Evolutionary conservation across 352 stramenopile species (phyloP), one percentile per base, ranked within the genome.

Genomic region (Globisporangium echinulatum): DNA sequence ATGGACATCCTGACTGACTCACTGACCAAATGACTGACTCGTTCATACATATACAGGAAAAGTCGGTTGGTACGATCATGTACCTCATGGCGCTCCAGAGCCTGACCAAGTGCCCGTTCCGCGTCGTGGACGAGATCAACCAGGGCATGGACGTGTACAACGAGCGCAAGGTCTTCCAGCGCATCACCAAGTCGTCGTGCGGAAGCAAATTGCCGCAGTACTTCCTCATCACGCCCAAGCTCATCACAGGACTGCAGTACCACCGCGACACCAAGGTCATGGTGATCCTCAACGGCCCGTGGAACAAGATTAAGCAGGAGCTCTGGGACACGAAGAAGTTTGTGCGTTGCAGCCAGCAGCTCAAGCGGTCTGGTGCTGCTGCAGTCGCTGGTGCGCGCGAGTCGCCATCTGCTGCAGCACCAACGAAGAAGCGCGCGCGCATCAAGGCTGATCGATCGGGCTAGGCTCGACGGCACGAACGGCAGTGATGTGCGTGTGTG

Each of bases 141-240:
- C 86, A 96, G 59, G 86, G 87, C 54, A 96, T 96, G 87, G 87
- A 96, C 52, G 81, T 92, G 38, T 90, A 93, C 71, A 96, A 96
- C 56, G 87, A 96, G 59, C 81, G 87, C 52, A 94, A 94, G 61
- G 85, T 96, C 33, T 96, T 96, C 69, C 75, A 90, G 42, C 85
- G 85, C 5, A 94, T 96, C 59, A 94, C 83, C 17, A 88, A 90
- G 63, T 92, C 84, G 40, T 90, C 87, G 5, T 96, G 87, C 47
- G 87, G 87, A n/a, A 82, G 69, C 60, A 91, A 92, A 54, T 44
- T 94, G 48, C 85, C 87, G 14, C 87, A 96, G 63, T 96, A 96
- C 54, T 96, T 96, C 68, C 68, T 96, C 49, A 93, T 96, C 61
- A 94, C 87, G 39, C 87, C 87, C 36, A 96, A 96, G 66, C 82